A percentile compares a stretch with the other conserved stretches of the same genome.
These are phyloP conservation scores for Corynascus novoguineensis DNA, from an alignment of 495 filamentous ascomycete genomes.

Conservation along the genomic window DNA sequence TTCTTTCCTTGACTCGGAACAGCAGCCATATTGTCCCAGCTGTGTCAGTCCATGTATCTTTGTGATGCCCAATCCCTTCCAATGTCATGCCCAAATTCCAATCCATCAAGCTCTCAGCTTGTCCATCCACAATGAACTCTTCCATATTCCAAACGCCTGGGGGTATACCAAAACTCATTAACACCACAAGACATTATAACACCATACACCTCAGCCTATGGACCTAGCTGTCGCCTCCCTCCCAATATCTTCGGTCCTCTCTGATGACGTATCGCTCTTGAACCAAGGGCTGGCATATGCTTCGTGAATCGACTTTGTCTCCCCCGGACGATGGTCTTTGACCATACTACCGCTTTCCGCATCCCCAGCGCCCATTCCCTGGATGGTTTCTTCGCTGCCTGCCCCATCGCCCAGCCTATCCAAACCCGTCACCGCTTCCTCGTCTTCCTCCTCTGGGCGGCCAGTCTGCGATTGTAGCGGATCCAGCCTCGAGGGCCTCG, in stretches of 20 bases:
- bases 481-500: too few species aligned
- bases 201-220: neutral
- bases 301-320: neutral
- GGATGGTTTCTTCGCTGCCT: too few species aligned
- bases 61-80: neutral
- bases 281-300: slow-evolving; percentile 2
- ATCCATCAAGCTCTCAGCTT: neutral
- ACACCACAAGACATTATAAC: neutral
- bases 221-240: slow-evolving; percentile 6
- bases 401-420: too few species aligned
- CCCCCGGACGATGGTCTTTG: too few species aligned
- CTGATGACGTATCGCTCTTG: slow-evolving; percentile 1
- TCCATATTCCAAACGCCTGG: neutral
- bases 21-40: neutral
- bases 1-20: too few species aligned
- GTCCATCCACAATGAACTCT: neutral
- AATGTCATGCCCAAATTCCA: neutral
- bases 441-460: too few species aligned
- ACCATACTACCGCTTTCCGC: too few species aligned
- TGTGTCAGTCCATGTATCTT: neutral
- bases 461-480: too few species aligned
- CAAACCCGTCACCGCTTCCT: too few species aligned
- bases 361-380: too few species aligned
- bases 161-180: neutral
- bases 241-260: slow-evolving; percentile 7